Evolutionary conservation across 805 yeast genomes (phyloP).

Genomic region (Kregervanrija delftensis): DNA sequence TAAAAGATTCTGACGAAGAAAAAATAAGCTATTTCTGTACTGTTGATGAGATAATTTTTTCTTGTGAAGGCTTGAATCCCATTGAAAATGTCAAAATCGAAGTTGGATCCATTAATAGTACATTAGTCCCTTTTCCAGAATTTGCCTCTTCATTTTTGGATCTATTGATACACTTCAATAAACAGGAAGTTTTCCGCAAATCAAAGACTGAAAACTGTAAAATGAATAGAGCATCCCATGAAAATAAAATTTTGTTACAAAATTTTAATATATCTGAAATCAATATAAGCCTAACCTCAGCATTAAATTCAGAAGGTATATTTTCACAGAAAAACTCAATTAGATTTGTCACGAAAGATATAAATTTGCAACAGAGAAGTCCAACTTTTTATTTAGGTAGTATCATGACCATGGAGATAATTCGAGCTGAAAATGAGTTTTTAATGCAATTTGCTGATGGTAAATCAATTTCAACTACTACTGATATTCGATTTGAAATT

Average conservation of each 20-base stretch:
- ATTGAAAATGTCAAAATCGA: slow-evolving; percentile 32
- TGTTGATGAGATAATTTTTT: slow-evolving; percentile 31
- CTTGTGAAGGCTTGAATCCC: slow-evolving; percentile 41
- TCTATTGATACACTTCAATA: slow-evolving; percentile 29
- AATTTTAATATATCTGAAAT: slow-evolving; percentile 33
- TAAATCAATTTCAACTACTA: slow-evolving; percentile 19
- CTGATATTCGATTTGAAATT: slow-evolving; percentile 50
- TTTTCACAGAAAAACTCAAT: slow-evolving; percentile 32
- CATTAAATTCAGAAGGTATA: slow-evolving; percentile 32
- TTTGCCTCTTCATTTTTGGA: slow-evolving; percentile 31
- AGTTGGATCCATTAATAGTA: slow-evolving; percentile 34
- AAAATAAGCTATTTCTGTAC: too few species aligned
- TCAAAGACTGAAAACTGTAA: slow-evolving; percentile 14
- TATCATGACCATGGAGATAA: slow-evolving; percentile 28
- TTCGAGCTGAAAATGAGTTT: slow-evolving; percentile 15
- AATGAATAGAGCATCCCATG: slow-evolving; percentile 10
- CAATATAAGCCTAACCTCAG: slow-evolving; percentile 39
- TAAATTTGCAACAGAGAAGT: slow-evolving; percentile 38
- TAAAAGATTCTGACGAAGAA: neutral
- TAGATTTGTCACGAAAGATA: slow-evolving; percentile 21
- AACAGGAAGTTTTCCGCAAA: slow-evolving; percentile 5
- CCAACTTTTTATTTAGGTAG: slow-evolving; percentile 42
- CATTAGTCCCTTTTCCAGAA: slow-evolving; percentile 38
- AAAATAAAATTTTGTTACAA: slow-evolving; percentile 26
- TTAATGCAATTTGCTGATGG: slow-evolving; percentile 22